Percentiles rank a stretch among this genome's conserved stretches.
phyloP scores from a whole-genome alignment of 1,284 basidiomycete species.

The Pyrrhoderma noxium region DNA sequence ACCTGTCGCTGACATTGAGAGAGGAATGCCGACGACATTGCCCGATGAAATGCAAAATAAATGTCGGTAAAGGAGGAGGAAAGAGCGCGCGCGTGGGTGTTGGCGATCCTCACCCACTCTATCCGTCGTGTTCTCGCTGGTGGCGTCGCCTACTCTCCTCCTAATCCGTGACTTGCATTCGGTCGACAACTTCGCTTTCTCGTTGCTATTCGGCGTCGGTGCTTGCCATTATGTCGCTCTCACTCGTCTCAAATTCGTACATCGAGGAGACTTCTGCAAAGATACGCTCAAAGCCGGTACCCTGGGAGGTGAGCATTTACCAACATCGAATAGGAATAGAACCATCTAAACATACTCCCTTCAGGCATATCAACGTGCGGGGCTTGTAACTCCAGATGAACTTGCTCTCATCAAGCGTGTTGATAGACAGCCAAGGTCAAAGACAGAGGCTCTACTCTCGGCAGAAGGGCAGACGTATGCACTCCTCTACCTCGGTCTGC shows the following conservation, averaged over 20 bases:
- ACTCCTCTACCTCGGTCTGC: constrained; percentile 81
- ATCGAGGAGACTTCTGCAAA: constrained; percentile 84
- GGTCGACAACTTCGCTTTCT: no score
- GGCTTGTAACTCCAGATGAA: constrained; percentile 84
- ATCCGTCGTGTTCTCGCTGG: constrained; percentile 3
- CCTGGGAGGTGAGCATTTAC: constrained; percentile 77
- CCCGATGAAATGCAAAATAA: no score
- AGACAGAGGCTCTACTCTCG: constrained; percentile 66
- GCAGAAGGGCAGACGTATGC: constrained; percentile 82
- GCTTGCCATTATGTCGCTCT: constrained; percentile 54
- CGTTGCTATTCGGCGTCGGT: no score
- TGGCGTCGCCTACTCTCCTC: not conserved
- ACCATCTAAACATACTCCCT: not conserved
- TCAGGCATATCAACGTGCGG: constrained; percentile 92
- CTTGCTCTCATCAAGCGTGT: constrained; percentile 87
- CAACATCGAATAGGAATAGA: not conserved
- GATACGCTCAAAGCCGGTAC: constrained; percentile 85
- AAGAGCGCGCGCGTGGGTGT: constrained; percentile 14
- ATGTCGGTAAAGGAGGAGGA: not conserved
- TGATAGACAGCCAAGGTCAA: constrained; percentile 70
- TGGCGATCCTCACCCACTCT: constrained; percentile 4
- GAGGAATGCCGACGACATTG: constrained; percentile 17
- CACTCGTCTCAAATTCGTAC: constrained; percentile 81
- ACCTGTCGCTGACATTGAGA: constrained; percentile 14
- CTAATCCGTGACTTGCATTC: not conserved